Evolutionary conservation across 495 filamentous ascomycete genomes (phyloP).

Genomic region (Physcia stellaris): DNA sequence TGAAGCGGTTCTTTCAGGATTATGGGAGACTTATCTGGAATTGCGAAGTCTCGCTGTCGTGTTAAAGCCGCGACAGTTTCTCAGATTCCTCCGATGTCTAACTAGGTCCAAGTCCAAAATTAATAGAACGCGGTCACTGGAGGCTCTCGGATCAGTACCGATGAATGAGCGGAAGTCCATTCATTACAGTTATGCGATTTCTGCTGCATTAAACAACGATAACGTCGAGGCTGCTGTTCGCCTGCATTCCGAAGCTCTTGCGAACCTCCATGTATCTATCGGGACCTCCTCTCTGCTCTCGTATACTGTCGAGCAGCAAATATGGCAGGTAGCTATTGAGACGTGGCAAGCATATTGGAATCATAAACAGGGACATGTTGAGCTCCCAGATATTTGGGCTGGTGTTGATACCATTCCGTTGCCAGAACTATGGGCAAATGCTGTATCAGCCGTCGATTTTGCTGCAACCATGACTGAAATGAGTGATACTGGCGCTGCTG

Average conservation of each 20-base stretch:
- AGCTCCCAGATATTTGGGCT: constrained; percentile 9
- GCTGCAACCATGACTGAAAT: too few relatives aligned
- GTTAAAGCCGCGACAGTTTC: constrained; percentile 7
- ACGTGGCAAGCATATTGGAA: constrained; percentile 11
- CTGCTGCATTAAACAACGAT: constrained; percentile 15
- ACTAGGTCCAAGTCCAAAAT: constrained; percentile 19
- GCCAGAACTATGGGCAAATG: constrained; percentile 4
- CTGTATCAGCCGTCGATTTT: constrained; percentile 7
- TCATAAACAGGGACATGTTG: constrained; percentile 1
- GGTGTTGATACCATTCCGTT: constrained; percentile 8
- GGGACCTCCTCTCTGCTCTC: constrained; percentile 18
- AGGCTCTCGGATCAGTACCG: constrained; percentile 28
- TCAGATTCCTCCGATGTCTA: constrained; percentile 26
- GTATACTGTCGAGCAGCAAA: constrained; percentile 20
- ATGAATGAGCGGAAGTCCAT: constrained; percentile 16
- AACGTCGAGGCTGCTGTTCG: constrained; percentile 22
- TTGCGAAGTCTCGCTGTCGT: constrained; percentile 7
- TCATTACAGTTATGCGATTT: constrained; percentile 26
- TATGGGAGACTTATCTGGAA: constrained; percentile 20
- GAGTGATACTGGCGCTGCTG: not conserved
- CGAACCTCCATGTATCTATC: constrained; percentile 13
- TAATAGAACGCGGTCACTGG: constrained; percentile 26
- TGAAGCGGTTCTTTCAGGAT: constrained; percentile 14
- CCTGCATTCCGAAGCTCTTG: constrained; percentile 16
- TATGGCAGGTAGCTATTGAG: constrained; percentile 21